Conservation (phyloP, 164 flowering plant species). For the Houttuynia cordata region DNA sequence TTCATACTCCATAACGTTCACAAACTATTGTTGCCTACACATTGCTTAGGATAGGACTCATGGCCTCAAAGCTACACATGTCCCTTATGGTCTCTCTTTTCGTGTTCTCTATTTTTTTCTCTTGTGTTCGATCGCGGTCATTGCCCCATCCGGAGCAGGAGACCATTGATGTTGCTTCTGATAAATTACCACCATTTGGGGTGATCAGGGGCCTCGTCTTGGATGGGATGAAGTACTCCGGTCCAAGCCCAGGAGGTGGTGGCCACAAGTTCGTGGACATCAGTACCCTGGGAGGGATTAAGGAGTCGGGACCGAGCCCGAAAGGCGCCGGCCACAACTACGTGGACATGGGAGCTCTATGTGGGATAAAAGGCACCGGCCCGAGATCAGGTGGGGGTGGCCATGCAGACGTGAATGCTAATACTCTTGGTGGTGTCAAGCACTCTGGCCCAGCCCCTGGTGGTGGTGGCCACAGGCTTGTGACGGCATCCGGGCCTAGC, state of each 20-base stretch:
- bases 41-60: no score
- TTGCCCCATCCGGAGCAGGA: not conserved
- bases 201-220: not conserved
- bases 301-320: conserved; percentile 2
- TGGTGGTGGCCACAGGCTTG: conserved; percentile 1
- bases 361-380: not conserved
- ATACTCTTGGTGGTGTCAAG: not conserved
- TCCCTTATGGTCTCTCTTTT: not conserved
- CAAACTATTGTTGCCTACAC: no score
- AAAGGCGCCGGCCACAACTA: not conserved
- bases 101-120: not conserved
- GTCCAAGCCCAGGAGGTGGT: conserved; percentile 2
- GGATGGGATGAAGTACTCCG: conserved; percentile 1
- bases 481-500: not conserved
- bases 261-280: not conserved
- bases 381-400: not conserved
- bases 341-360: not conserved
- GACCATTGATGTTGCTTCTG: no score
- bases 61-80: not conserved
- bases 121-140: not conserved
- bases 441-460: not conserved
- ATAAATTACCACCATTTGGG: no score
- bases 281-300: not conserved
- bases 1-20: no score
- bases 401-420: not conserved